phyloP scores from a whole-genome alignment of 495 filamentous ascomycete species.

The Geopyxis carbonaria region DNA sequence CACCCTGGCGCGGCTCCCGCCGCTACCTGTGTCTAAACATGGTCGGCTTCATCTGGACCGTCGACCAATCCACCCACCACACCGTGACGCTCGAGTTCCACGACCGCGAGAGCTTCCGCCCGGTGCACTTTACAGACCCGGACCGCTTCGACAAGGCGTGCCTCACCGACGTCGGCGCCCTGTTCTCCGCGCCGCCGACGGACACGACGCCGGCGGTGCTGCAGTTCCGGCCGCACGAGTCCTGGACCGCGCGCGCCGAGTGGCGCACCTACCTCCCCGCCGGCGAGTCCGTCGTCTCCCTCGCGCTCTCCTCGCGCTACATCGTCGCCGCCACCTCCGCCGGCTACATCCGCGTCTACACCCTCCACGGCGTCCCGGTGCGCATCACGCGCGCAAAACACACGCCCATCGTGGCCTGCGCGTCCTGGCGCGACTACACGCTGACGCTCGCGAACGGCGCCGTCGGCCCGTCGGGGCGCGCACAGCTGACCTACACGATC shows the following conservation, averaged over 20 bases:
- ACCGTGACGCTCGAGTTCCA: constrained; percentile 97
- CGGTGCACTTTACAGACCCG: constrained; percentile 95
- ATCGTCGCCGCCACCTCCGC: constrained; percentile 69
- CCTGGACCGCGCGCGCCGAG: constrained; percentile 78
- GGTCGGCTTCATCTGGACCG: constrained; percentile 88
- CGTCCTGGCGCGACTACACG: constrained; percentile 83
- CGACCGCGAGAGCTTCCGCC: constrained; percentile 73
- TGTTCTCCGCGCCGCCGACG: constrained; percentile 67
- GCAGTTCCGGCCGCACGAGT: constrained; percentile 95
- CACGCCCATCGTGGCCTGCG: constrained; percentile 73
- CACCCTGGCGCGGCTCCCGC: constrained; percentile 84
- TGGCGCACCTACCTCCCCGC: constrained; percentile 74
- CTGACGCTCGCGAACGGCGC: constrained; percentile 87
- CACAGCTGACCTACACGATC: constrained; percentile 66
- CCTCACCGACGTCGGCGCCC: constrained; percentile 58
- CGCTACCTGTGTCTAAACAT: constrained; percentile 88
- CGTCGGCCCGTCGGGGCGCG: constrained; percentile 55
- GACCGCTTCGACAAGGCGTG: constrained; percentile 95
- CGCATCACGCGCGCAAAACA: constrained; percentile 82
- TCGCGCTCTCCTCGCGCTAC: constrained; percentile 84
- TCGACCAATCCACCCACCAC: constrained; percentile 84
- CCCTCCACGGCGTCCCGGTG: constrained; percentile 76
- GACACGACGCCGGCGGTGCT: constrained; percentile 56
- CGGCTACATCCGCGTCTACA: constrained; percentile 82
- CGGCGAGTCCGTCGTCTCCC: constrained; percentile 63